Evolutionary conservation across 1,284 basidiomycete genomes (phyloP), one percentile per base, ranked within the genome.

Genomic region (Coriolopsis trogii): DNA sequence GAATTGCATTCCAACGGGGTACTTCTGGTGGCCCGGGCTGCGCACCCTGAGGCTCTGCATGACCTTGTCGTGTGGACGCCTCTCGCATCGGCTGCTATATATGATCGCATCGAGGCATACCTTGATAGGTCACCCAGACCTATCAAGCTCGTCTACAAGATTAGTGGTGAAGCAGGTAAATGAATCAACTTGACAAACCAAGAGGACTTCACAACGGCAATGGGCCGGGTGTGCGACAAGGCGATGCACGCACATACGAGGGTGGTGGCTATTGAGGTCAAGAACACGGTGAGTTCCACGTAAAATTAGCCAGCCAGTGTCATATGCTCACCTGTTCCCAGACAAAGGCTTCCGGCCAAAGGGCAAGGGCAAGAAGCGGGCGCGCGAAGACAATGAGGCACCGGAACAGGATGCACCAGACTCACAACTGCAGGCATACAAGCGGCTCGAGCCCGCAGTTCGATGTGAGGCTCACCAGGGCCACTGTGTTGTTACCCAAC

Each of bases 141-240:
- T 18, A 36, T 46, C 23, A 21, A 34, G 23, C 30, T 46, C 12
- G 28, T 23, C 18, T 46, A 46, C n/a, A 46, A 46, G 23, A 21
- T 43, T 12, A 20, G 16, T n/a, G 43, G 43, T 21, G 28, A 46
- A 24, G 16, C 43, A 25, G 43, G 43, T 10, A 34, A 31, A 46
- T n/a, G 29, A 8, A 23, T 31, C 28, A 34, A 34, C 33, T 34
- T 34, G 33, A 34, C n/a, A 16, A 34, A 21, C 20, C 20, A 5
- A n/a, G 39, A 16, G 16, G 47, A 49, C 13, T 49, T 49, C 26
- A 18, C 26, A n/a, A 18, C n/a, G 15, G 47, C 47, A 10, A 49
- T 49, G 47, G 18, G 33, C 20, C 38, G 39, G 23, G 20, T 49
- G 23, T 30, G 30, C 23, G 29, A 23, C 20, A 31, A 33, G 26